A percentile compares a stretch with the other conserved stretches of the same genome.
These are phyloP conservation scores for Gastrolobium villosum DNA, from an alignment of 306 rosid species.

Conservation along the genomic window DNA sequence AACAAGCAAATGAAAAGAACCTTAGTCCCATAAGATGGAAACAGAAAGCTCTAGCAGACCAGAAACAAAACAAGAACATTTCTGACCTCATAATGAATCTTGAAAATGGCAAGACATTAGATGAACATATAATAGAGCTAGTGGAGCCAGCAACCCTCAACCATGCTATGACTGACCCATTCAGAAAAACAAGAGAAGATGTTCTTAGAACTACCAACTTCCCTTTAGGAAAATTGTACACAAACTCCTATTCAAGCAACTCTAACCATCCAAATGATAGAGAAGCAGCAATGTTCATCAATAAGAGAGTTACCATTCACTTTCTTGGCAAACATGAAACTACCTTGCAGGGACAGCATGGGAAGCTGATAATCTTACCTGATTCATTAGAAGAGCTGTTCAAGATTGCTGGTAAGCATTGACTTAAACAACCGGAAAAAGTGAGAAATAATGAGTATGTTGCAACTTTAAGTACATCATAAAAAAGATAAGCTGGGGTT, in stretches of 20 bases:
- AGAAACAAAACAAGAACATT: slow-evolving; percentile 52
- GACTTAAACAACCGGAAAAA: slow-evolving; percentile 40
- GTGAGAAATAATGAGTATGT: slow-evolving; percentile 10
- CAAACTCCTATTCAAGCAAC: slow-evolving; percentile 30
- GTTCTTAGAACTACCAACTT: slow-evolving; percentile 32
- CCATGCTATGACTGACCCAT: slow-evolving; percentile 31
- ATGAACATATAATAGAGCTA: slow-evolving; percentile 65
- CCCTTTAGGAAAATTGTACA: slow-evolving; percentile 44
- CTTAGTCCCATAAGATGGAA: slow-evolving; percentile 57
- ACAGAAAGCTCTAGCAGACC: slow-evolving; percentile 49
- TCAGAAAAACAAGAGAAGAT: slow-evolving; percentile 44
- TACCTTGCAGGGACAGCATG: slow-evolving; percentile 47
- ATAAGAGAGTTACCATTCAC: slow-evolving; percentile 76
- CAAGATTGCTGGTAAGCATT: slow-evolving; percentile 68
- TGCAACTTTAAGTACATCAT: background rate
- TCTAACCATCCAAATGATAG: slow-evolving; percentile 37
- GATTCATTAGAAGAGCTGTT: slow-evolving; percentile 75
- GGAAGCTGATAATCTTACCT: slow-evolving; percentile 78
- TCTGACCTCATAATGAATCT: slow-evolving; percentile 45
- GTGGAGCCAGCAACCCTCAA: slow-evolving; percentile 31
- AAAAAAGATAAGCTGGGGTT: background rate
- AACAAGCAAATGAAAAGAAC: slow-evolving; percentile 54
- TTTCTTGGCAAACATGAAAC: slow-evolving; percentile 46
- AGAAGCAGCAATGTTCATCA: slow-evolving; percentile 33
- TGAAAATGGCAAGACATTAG: slow-evolving; percentile 51